phyloP scores from a whole-genome alignment of 2,329 filamentous ascomycete genomes.

The Orbilia brochopaga region DNA sequence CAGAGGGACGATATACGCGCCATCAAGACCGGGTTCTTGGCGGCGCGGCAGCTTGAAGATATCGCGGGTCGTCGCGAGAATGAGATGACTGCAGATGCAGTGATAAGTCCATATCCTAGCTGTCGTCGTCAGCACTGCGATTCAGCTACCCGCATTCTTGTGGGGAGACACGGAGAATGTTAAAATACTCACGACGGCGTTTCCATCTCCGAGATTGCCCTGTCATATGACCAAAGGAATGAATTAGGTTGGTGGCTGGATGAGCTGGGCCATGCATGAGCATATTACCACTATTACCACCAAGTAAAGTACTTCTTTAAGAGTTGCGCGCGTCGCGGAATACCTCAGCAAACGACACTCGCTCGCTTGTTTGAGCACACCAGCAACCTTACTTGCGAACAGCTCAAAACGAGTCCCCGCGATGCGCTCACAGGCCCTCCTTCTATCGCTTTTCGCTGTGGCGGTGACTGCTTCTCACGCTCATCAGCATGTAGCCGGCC shows the following conservation, averaged over 20 bases:
- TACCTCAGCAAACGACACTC: not conserved
- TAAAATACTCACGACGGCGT: slow-evolving; percentile 27
- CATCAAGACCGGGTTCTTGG: slow-evolving; percentile 62
- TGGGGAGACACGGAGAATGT: not conserved
- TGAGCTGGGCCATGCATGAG: not conserved
- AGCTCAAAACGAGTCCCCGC: slow-evolving; percentile 4
- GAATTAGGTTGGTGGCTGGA: not conserved
- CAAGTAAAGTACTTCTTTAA: too few species aligned
- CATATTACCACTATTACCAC: too few species aligned
- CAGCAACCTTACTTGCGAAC: slow-evolving; percentile 20
- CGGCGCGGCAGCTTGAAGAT: slow-evolving; percentile 65
- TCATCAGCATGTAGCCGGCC: slow-evolving; percentile 27
- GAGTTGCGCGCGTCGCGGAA: not conserved
- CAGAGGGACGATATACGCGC: slow-evolving; percentile 66
- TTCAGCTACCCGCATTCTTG: not conserved
- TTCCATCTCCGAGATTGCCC: slow-evolving; percentile 21
- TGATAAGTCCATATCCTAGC: slow-evolving; percentile 63
- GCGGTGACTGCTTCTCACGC: slow-evolving; percentile 20
- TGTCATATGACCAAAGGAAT: not conserved
- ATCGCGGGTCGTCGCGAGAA: slow-evolving; percentile 66
- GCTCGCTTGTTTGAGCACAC: not conserved
- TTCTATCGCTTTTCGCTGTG: slow-evolving; percentile 35
- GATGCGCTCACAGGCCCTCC: slow-evolving; percentile 28
- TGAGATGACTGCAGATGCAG: slow-evolving; percentile 69
- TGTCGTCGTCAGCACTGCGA: not conserved